A percentile compares a stretch with the other conserved stretches of the same genome.
These are phyloP conservation scores for Phytopythium delawarense DNA, from an alignment of 352 stramenopile genomes.

Conservation along the genomic window DNA sequence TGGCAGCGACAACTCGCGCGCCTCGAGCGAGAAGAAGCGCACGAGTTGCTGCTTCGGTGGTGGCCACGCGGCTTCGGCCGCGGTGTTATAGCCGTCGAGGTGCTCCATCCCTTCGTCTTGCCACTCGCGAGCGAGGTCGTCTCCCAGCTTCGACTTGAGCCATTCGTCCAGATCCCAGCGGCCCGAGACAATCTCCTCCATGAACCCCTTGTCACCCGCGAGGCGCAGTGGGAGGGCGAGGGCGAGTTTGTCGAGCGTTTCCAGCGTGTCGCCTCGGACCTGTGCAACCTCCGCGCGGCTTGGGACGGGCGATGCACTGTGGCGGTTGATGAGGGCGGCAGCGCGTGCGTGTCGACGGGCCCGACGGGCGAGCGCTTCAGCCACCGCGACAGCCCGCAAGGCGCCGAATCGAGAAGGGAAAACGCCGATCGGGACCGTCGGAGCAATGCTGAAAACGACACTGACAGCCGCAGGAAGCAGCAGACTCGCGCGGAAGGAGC, in stretches of 20 bases:
- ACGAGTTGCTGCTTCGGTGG: constrained; percentile 10
- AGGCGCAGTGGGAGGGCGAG: constrained; percentile 35
- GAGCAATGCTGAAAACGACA: constrained; percentile 12
- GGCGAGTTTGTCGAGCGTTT: constrained; percentile 27
- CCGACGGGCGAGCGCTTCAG: constrained; percentile 44
- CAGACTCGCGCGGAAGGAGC: constrained; percentile 53
- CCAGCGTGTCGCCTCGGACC: constrained; percentile 41
- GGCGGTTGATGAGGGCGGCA: not conserved
- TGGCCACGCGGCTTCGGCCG: not conserved
- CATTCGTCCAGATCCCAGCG: constrained; percentile 40
- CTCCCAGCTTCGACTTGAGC: constrained; percentile 17
- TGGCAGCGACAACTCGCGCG: constrained; percentile 37
- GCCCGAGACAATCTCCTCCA: constrained; percentile 27
- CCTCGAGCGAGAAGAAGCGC: constrained; percentile 49
- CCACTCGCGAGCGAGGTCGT: constrained; percentile 22
- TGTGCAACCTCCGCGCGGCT: constrained; percentile 21
- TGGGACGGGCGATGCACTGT: constrained; percentile 16
- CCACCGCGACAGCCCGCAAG: constrained; percentile 51
- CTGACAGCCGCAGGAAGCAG: constrained; percentile 32
- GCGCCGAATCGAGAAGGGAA: constrained; percentile 54
- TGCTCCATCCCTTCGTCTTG: constrained; percentile 41
- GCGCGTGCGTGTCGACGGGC: not conserved
- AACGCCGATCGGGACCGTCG: constrained; percentile 31
- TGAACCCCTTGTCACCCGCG: constrained; percentile 35
- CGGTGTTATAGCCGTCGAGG: not conserved